phyloP scores from a whole-genome alignment of 805 yeast species.

The Wickerhamomyces ciferrii region DNA sequence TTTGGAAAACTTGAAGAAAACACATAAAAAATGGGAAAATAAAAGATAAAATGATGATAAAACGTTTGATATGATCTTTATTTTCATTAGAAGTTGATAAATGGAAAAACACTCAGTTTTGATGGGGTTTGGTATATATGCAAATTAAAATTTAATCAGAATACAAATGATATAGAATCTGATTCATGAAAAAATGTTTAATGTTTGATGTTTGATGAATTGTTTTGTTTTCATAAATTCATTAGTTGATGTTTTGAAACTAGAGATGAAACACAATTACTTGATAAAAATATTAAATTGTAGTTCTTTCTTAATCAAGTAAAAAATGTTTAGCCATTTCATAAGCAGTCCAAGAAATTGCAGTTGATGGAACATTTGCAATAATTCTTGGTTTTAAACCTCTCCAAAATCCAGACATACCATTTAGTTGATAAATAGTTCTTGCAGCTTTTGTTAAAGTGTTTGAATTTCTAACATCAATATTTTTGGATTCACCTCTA shows the following conservation, averaged over 20 bases:
- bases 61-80: too few relatives aligned
- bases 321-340: conserved; percentile 80
- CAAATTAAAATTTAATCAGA: too few relatives aligned
- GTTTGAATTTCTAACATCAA: conserved; percentile 45
- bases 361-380: conserved; percentile 92
- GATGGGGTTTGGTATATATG: too few relatives aligned
- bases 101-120: too few relatives aligned
- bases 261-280: too few relatives aligned
- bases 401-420: conserved; percentile 64
- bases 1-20: too few relatives aligned
- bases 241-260: too few relatives aligned
- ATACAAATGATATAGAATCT: too few relatives aligned
- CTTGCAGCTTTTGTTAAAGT: conserved; percentile 69
- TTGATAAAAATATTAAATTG: too few relatives aligned
- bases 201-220: too few relatives aligned
- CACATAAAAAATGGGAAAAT: too few relatives aligned
- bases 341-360: conserved; percentile 96
- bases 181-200: too few relatives aligned
- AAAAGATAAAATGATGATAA: background rate
- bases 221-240: background rate
- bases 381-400: conserved; percentile 90
- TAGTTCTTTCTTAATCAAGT: conserved; percentile 1
- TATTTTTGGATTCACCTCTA: conserved; percentile 46
- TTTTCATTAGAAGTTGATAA: background rate
- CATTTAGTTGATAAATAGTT: conserved; percentile 57